phyloP scores from a whole-genome alignment of 495 filamentous ascomycete genomes.

The Trichoderma parareesei region DNA sequence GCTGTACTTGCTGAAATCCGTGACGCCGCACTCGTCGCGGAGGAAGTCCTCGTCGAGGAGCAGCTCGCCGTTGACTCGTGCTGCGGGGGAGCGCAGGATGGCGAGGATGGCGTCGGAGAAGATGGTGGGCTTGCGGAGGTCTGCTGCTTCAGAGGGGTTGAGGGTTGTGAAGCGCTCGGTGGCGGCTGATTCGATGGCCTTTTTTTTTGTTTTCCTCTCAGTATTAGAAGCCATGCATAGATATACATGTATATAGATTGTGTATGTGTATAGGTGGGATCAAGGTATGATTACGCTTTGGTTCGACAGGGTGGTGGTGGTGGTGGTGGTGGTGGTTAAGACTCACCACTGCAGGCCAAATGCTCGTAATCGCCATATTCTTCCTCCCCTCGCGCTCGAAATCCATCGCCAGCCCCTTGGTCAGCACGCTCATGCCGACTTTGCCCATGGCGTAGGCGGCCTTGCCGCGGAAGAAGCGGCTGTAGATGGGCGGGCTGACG shows the following conservation, averaged over 20 bases:
- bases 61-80: conserved; percentile 60
- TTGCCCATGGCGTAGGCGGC: conserved; percentile 85
- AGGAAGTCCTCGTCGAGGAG: conserved; percentile 81
- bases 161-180: conserved; percentile 44
- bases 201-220: background rate
- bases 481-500: conserved; percentile 79
- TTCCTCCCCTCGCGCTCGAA: conserved; percentile 49
- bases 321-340: no score
- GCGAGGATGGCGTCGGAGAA: conserved; percentile 75
- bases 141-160: conserved; percentile 37
- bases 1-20: conserved; percentile 67
- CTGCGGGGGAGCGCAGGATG: conserved; percentile 55
- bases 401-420: conserved; percentile 78
- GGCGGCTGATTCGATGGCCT: conserved; percentile 67
- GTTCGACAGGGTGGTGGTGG: no score
- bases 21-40: conserved; percentile 50
- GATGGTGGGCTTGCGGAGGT: conserved; percentile 63
- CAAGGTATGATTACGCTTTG: no score
- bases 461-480: conserved; percentile 77
- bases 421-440: conserved; percentile 74
- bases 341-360: conserved; percentile 73
- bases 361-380: conserved; percentile 72
- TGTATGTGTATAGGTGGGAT: background rate
- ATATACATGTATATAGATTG: background rate
- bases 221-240: background rate